Evolutionary conservation across 768 basidiomycete species (phyloP).

Genomic region (Trametes punicea): DNA sequence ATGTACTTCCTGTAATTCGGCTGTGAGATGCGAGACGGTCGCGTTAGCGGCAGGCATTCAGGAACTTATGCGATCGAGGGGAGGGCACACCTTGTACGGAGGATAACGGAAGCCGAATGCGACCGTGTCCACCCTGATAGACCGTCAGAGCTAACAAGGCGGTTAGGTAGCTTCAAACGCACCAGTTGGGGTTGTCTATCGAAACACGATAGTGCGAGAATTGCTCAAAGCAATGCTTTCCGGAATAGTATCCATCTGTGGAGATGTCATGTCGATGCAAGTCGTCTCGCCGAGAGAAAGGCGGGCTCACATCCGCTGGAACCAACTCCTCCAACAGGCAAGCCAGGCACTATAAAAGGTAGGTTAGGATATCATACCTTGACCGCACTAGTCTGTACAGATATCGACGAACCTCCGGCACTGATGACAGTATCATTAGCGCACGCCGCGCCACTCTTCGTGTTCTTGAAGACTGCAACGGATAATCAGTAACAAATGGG

Average conservation of each 20-base stretch:
- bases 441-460: constrained; percentile 65
- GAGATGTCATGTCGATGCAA: background rate
- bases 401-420: constrained; percentile 43
- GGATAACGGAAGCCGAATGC: constrained; percentile 35
- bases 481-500: background rate
- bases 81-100: constrained; percentile 32
- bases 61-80: too few species aligned
- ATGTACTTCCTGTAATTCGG: constrained; percentile 4
- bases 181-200: constrained; percentile 41
- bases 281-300: background rate
- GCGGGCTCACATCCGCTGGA: constrained; percentile 56
- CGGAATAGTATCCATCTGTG: constrained; percentile 65
- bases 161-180: constrained; percentile 7
- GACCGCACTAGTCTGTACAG: background rate
- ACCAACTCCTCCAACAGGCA: constrained; percentile 75
- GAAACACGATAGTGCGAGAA: constrained; percentile 75
- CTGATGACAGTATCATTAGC: constrained; percentile 74
- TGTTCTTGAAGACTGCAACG: constrained; percentile 58
- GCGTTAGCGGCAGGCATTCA: too few species aligned
- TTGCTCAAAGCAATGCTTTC: constrained; percentile 71
- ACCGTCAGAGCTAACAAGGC: background rate
- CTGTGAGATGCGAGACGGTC: too few species aligned
- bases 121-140: constrained; percentile 32
- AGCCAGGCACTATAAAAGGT: constrained; percentile 42
- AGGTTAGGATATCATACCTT: background rate